Percentiles rank a stretch among this genome's conserved stretches.
Evolutionary conservation across 2,329 filamentous ascomycete genomes (phyloP).

Genomic region (Diaporthe caulivora): DNA sequence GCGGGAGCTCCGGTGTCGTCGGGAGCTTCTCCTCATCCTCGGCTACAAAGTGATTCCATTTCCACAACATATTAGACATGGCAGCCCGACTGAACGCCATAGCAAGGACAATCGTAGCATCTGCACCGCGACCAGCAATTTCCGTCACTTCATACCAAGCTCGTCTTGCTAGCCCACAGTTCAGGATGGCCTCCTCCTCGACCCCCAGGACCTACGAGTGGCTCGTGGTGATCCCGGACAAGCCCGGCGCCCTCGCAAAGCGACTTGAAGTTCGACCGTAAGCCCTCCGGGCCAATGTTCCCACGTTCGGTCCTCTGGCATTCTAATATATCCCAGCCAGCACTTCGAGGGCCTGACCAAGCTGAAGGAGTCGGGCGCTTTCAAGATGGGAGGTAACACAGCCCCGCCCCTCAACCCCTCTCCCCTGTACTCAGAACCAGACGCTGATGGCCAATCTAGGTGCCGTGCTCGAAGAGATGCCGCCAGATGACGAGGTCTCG

Average conservation of each 20-base stretch:
- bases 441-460: conserved; percentile 56
- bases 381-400: conserved; percentile 74
- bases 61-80: conserved; percentile 22
- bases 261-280: conserved; percentile 72
- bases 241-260: conserved; percentile 70
- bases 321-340: conserved; percentile 44
- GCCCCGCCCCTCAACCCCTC: background rate
- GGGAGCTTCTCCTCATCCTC: no score
- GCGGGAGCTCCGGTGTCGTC: background rate
- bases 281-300: conserved; percentile 44
- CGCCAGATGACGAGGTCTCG: conserved; percentile 68
- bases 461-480: conserved; percentile 75
- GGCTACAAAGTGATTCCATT: no score
- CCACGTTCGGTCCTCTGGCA: background rate
- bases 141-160: background rate
- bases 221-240: conserved; percentile 77
- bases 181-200: conserved; percentile 36
- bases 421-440: background rate
- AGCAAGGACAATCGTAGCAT: conserved; percentile 20
- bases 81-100: conserved; percentile 33
- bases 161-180: background rate
- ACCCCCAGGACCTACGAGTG: conserved; percentile 67
- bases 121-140: conserved; percentile 29
- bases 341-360: conserved; percentile 71
- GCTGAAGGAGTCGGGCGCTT: conserved; percentile 64